Percentiles rank a stretch among this genome's conserved stretches.
phyloP scores from a whole-genome alignment of 2,329 filamentous ascomycete genomes.

The Torrubiella hemipterigena region DNA sequence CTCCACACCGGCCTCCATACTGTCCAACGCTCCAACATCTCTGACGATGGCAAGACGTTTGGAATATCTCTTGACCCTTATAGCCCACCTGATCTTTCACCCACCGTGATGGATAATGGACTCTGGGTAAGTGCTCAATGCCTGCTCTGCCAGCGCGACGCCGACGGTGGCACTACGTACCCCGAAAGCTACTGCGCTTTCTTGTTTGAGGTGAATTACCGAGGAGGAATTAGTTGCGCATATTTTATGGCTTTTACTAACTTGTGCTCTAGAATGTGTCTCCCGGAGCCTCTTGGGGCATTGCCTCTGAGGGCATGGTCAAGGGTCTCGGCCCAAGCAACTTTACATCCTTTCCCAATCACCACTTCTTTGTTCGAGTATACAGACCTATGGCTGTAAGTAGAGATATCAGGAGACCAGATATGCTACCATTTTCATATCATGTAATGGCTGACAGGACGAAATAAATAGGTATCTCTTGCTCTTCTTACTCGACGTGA shows the following conservation, averaged over 20 bases:
- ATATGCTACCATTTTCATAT: too few species aligned
- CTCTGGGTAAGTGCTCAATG: slow-evolving; percentile 32
- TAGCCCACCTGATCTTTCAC: slow-evolving; percentile 23
- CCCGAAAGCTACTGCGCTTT: slow-evolving; percentile 35
- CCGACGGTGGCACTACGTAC: slow-evolving; percentile 15
- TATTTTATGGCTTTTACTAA: too few species aligned
- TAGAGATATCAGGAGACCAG: slow-evolving; percentile 5
- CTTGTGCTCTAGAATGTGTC: too few species aligned
- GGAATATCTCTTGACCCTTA: slow-evolving; percentile 27
- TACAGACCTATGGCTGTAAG: slow-evolving; percentile 41
- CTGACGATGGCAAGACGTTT: slow-evolving; percentile 14
- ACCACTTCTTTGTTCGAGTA: slow-evolving; percentile 45
- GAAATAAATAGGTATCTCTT: slow-evolving; percentile 32
- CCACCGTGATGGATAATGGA: slow-evolving; percentile 19
- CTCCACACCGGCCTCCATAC: slow-evolving; percentile 29
- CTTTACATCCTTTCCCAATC: slow-evolving; percentile 39
- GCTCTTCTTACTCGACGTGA: slow-evolving; percentile 36
- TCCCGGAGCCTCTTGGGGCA: slow-evolving; percentile 27
- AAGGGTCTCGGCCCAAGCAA: slow-evolving; percentile 29
- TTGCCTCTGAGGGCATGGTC: slow-evolving; percentile 21
- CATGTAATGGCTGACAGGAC: too few species aligned
- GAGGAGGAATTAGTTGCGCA: too few species aligned
- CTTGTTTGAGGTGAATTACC: slow-evolving; percentile 36
- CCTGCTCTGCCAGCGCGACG: slow-evolving; percentile 26
- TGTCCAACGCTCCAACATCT: slow-evolving; percentile 16